These are phyloP conservation scores for Pseudopithomyces chartarum DNA, from an alignment of 2,329 filamentous ascomycete species.

Conservation along the genomic window DNA sequence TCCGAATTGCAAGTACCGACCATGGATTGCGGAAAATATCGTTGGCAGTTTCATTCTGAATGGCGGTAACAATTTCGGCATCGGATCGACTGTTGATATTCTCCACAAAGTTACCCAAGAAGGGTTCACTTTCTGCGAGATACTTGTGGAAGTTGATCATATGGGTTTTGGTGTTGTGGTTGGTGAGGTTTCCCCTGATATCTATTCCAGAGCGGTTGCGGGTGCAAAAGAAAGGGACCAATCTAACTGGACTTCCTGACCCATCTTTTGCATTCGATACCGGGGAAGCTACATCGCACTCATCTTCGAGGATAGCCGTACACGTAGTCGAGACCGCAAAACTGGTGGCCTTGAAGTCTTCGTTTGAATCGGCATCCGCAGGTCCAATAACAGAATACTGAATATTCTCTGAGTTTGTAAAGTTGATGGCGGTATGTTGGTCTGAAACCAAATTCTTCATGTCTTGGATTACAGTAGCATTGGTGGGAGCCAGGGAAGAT, in stretches of 20 bases:
- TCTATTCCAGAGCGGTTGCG: constrained; percentile 11
- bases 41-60: constrained; percentile 11
- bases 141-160: constrained; percentile 14
- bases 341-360: constrained; percentile 16
- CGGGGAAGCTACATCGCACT: constrained; percentile 6
- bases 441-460: constrained; percentile 6
- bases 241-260: neutral
- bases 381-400: constrained; percentile 16
- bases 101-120: neutral
- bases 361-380: neutral
- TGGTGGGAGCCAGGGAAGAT: constrained; percentile 8
- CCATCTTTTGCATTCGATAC: constrained; percentile 2
- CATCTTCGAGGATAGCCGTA: constrained; percentile 10
- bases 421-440: constrained; percentile 12
- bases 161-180: constrained; percentile 6
- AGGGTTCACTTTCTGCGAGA: constrained; percentile 6
- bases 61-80: neutral
- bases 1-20: constrained; percentile 9
- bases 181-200: constrained; percentile 14
- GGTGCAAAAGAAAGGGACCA: constrained; percentile 17
- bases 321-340: constrained; percentile 21
- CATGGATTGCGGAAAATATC: constrained; percentile 16
- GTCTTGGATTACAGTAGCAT: constrained; percentile 12
- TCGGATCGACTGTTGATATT: neutral
- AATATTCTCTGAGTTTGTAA: constrained; percentile 9